Percentiles rank a stretch among this genome's conserved stretches.
phyloP scores from a whole-genome alignment of 345 rosid species.

The Firmiana major region DNA sequence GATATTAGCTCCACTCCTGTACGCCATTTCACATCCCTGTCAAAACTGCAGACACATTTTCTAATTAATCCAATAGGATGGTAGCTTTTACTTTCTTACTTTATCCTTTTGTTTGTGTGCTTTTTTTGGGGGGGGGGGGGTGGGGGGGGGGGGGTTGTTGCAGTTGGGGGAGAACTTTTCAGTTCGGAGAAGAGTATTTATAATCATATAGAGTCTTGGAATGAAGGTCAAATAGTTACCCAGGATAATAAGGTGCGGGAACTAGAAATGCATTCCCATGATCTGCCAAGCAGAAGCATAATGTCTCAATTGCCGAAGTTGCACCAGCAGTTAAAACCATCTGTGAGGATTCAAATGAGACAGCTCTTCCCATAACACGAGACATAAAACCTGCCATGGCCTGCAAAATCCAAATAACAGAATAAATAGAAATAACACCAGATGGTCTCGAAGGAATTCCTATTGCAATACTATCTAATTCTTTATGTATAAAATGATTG shows the following conservation, averaged over 20 bases:
- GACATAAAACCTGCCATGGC: conserved; percentile 88
- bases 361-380: conserved; percentile 44
- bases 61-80: conserved; percentile 9
- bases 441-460: background rate
- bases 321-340: conserved; percentile 78
- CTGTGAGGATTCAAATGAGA: conserved; percentile 65
- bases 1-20: conserved; percentile 88
- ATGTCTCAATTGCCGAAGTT: conserved; percentile 82
- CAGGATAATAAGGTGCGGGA: conserved; percentile 89
- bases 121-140: background rate
- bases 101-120: background rate
- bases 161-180: background rate
- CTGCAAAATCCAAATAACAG: conserved; percentile 34
- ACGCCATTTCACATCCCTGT: conserved; percentile 70
- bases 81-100: background rate
- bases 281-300: conserved; percentile 88
- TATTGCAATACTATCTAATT: background rate
- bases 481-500: background rate
- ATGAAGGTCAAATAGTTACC: conserved; percentile 38
- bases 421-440: background rate
- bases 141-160: background rate
- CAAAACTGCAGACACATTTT: conserved; percentile 60
- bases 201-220: background rate
- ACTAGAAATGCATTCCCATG: conserved; percentile 82
- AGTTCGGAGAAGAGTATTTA: background rate